Base-by-base conservation (phyloP, 768 basidiomycete species). In the Ramaria sp. region DNA sequence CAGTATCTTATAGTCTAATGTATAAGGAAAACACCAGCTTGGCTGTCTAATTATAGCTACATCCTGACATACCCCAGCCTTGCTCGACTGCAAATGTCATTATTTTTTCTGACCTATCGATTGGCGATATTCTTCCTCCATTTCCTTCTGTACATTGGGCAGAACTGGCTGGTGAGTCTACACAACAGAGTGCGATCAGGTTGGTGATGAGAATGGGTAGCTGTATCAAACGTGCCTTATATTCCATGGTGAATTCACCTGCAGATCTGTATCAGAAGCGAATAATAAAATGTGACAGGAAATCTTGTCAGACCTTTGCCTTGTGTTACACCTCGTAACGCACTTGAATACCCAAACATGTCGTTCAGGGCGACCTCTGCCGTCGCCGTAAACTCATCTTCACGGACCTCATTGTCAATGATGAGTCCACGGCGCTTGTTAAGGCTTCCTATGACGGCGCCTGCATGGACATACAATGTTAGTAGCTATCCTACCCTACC, bases 281-380 rank as follows among this genome's bases (percentile, higher is more conserved):
- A 42, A 53, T 56, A 37, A 38, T 66, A 82, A 84, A 63, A 84
- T 43, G 13, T 37, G 13, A 43, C 17, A 43, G 42, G 83, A 83
- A 84, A 87, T 63, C 78, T 83, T 61, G 84, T 88, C 73, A 88
- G 85, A 63, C 92, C 93, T 75, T 99, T 98, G 65, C 95, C 96
- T 72, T 98, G 96, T 0, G 96, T 99, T 57, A 82, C 83, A 3
- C 95, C 95, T 58, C 95, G 83, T 46, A 98, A 76, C 63, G 91
- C 88, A 64, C 84, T 91, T 38, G 93, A 94, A 68, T 97, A 97
- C 17, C 91, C 90, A 67, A 99, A 99, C 95, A 98, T 98, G 63
- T 98, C 95, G 69, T 92, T 96, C 70, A 99, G 69, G 7, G 91
- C 84, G 12, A 99, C 94, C 66, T 97, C 95, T 20, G 91, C 92